Evolutionary conservation across 495 filamentous ascomycete species (phyloP).

Genomic region (Lophiotrema nucula): DNA sequence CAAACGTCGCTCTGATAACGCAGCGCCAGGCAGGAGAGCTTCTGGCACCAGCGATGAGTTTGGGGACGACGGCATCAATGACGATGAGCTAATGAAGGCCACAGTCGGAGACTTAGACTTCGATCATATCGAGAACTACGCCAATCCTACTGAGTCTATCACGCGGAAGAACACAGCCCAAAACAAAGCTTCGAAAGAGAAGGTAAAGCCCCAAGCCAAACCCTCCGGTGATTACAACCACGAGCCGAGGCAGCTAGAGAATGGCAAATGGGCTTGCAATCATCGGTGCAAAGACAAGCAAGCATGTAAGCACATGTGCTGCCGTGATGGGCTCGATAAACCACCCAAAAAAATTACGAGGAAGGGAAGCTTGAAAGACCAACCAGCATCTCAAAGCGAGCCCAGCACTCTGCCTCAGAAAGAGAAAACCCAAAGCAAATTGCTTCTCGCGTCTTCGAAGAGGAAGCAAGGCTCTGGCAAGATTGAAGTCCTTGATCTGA

Average conservation of each 20-base stretch:
- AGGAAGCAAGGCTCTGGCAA: constrained; percentile 34
- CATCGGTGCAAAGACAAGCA: constrained; percentile 77
- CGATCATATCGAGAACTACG: constrained; percentile 49
- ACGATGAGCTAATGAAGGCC: constrained; percentile 54
- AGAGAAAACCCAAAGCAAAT: constrained; percentile 26
- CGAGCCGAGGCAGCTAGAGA: constrained; percentile 60
- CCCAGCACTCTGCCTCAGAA: constrained; percentile 1
- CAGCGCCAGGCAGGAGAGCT: background rate
- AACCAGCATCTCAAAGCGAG: constrained; percentile 20
- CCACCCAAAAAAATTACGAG: constrained; percentile 59
- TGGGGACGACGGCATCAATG: constrained; percentile 56
- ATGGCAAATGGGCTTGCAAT: constrained; percentile 86
- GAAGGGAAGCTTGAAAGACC: constrained; percentile 27
- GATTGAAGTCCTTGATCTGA: constrained; percentile 41
- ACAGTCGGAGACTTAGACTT: constrained; percentile 43
- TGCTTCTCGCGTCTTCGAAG: constrained; percentile 22
- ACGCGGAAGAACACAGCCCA: constrained; percentile 25
- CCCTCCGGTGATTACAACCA: constrained; percentile 29
- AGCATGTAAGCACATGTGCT: constrained; percentile 83
- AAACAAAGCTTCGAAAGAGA: constrained; percentile 6
- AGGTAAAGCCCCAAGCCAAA: constrained; percentile 13
- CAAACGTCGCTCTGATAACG: constrained; percentile 11
- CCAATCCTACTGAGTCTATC: constrained; percentile 28
- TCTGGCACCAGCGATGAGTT: constrained; percentile 47
- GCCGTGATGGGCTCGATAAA: constrained; percentile 81